Evolutionary conservation across 768 basidiomycete species (phyloP).

Genomic region (Suillus occidentalis): DNA sequence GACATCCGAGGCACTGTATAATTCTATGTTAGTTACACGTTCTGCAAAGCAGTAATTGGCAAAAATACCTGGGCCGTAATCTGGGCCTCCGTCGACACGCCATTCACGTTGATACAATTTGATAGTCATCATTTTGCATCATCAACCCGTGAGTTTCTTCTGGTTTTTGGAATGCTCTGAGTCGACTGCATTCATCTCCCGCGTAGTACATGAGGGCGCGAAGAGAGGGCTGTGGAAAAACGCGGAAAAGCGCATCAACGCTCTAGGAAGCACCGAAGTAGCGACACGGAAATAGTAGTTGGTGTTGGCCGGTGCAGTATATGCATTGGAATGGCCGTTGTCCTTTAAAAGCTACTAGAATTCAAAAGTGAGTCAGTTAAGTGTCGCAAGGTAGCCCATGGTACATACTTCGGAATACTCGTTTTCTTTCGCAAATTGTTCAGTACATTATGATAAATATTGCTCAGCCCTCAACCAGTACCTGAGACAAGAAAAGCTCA

Average conservation of each 20-base stretch:
- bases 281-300: constrained; percentile 82
- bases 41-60: too few species aligned
- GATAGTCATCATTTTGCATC: too few species aligned
- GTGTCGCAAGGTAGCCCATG: not conserved
- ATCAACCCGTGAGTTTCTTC: too few species aligned
- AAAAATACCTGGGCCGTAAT: too few species aligned
- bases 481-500: constrained; percentile 20
- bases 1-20: too few species aligned
- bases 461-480: constrained; percentile 9
- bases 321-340: constrained; percentile 90
- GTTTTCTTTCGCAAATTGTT: constrained; percentile 86
- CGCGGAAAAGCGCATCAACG: constrained; percentile 73
- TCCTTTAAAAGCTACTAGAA: constrained; percentile 73
- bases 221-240: constrained; percentile 98
- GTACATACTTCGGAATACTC: constrained; percentile 81
- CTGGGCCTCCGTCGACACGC: too few species aligned
- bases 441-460: constrained; percentile 59
- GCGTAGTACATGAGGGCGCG: constrained; percentile 75
- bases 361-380: not conserved
- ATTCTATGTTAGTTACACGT: too few species aligned
- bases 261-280: constrained; percentile 60
- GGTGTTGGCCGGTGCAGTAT: constrained; percentile 88
- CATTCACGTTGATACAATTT: too few species aligned
- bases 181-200: constrained; percentile 94
- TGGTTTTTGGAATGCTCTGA: constrained; percentile 98